A percentile compares a stretch with the other conserved stretches of the same genome.
Evolutionary conservation across 2,329 filamentous ascomycete genomes (phyloP).

Genomic region (Xylaria sp.): DNA sequence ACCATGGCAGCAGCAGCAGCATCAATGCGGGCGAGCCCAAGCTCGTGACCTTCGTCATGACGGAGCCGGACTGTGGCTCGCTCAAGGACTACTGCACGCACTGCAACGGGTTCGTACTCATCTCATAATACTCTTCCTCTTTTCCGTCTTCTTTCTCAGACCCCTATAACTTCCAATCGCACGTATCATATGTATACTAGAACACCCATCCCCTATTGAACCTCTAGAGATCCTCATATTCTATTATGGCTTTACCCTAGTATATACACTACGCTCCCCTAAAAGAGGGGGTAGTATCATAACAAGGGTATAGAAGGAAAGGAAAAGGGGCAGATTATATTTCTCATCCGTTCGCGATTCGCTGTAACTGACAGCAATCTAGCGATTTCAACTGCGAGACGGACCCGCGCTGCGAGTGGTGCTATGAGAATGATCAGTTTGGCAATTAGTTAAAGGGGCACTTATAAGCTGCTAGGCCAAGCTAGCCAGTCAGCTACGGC

Average conservation of each 20-base stretch:
- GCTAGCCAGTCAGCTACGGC: neutral
- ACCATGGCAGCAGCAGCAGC: neutral
- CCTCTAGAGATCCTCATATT: too few relatives aligned
- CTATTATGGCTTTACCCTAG: neutral
- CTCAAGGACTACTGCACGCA: conserved; percentile 44
- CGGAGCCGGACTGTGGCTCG: conserved; percentile 41
- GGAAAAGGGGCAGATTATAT: neutral
- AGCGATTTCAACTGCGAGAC: conserved; percentile 47
- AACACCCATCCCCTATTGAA: too few relatives aligned
- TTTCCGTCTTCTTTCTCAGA: neutral
- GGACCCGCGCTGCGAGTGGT: conserved; percentile 48
- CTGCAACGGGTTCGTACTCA: conserved; percentile 36
- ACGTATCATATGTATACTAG: too few relatives aligned
- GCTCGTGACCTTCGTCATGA: conserved; percentile 24
- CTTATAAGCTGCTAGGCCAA: neutral
- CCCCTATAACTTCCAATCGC: neutral
- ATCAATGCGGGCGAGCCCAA: neutral
- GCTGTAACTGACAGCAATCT: neutral
- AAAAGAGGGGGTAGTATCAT: neutral
- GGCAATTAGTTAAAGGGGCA: neutral
- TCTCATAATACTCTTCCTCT: neutral
- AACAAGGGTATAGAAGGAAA: too few relatives aligned
- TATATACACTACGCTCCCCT: too few relatives aligned
- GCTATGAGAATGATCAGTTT: conserved; percentile 40
- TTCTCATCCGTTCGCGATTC: neutral